Evolutionary conservation across 1,284 basidiomycete genomes (phyloP), one percentile per base, ranked within the genome.

Genomic region (Lentinula novae-zelandiae): DNA sequence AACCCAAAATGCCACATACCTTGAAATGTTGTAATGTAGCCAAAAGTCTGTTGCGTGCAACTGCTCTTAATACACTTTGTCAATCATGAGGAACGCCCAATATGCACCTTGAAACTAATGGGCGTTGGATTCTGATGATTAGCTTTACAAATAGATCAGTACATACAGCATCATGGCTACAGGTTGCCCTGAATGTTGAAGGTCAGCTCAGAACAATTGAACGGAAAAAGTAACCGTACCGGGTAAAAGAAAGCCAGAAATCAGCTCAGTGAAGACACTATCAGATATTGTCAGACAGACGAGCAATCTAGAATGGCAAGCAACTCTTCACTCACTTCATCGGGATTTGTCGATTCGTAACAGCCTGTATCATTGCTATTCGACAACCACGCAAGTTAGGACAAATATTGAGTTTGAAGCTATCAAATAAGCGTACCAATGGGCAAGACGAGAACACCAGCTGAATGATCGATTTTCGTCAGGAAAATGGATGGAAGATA

Each of bases 341-440:
- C 9, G 82, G 82, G 44, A 87, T 76, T 72, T 86, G 81, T 65
- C 86, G 82, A 70, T 84, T 86, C 22, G 84, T 85, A 62, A 85
- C 83, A 40, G 84, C 83, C 69, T 83, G 81, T 61, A 86, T 85
- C 80, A 89, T 87, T 40, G 86, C 88, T 58, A 88, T 81, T 3
- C 86, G 85, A n/a, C 12, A 12, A 27, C 44, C 20, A 39, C 12
- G 53, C 89, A 79, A 50, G 82, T 68, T 74, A 83, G 84, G 6
- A 79, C 75, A 77, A 58, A 27, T 17, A 40, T 50, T 48, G 39
- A 13, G n/a, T 53, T 31, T 33, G 27, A 65, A 10, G 3, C 20
- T 9, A 42, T 33, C 7, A 50, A 31, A 9, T 10, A 22, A 33
- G 50, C 60, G 2, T 31, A 61, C 62, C 62, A 27, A 64, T 54